Base-by-base conservation (phyloP, 371 early-diverging fungal species). In the Syncephalastrum contaminatum region DNA sequence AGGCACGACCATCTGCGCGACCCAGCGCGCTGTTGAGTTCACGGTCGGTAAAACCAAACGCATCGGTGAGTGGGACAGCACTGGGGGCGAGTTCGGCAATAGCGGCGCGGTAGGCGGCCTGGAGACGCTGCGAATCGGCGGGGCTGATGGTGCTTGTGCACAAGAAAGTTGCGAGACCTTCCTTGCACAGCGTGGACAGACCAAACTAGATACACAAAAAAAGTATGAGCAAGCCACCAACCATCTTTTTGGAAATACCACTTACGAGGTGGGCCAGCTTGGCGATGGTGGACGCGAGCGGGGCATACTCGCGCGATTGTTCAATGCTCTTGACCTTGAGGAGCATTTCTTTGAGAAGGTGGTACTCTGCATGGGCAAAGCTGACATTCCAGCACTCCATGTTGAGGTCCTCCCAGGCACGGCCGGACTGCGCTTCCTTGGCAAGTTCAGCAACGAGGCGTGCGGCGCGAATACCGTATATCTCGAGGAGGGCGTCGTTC, bases 11-110 rank as follows among this genome's bases (percentile, higher is more conserved):
- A 56, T 88, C 86, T 3, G 70, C 60, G 19, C 70, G 62, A 6
- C 88, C 92, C 16, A 92, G 67, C 15, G 88, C 83, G 22, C 83
- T 78, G 53, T 80, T 77, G 22, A 92, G 72, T 15, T 73, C 73
- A 43, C 71, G 67, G 46, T 91, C 92, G 0, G 83, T 61, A 42
- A 87, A 77, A 13, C 79, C 88, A 70, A 89, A 88, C 2, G 88
- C 77, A 51, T 89, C 91, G 10, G 85, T 84, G 51, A 89, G 67
- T 0, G 80, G 76, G 36, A 89, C 69, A 2, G 83, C 85, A 56
- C 86, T 73, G 3, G 64, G 68, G n/a, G 90, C 72, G 18, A 92
- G 27, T 0, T 42, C 8, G 20, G 56, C 21, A 13, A 79, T 51
- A 4, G 56, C 19, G 3, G 27, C 43, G 43, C 69, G 69, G n/a